These are phyloP conservation scores for Cephalotrichum gorgonifer DNA, from an alignment of 2,329 filamentous ascomycete species.

Conservation along the genomic window DNA sequence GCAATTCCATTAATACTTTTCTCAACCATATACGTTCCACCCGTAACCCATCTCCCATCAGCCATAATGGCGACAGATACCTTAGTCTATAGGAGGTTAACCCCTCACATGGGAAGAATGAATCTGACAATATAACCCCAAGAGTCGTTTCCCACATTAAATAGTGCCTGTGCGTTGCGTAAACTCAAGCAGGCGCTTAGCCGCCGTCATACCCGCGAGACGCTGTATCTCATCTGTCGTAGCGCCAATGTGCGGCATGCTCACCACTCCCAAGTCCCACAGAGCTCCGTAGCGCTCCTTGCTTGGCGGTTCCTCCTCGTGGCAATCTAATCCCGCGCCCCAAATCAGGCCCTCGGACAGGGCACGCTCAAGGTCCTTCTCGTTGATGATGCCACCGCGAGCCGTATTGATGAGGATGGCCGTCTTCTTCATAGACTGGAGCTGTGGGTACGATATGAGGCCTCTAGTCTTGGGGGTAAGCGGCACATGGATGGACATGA, in stretches of 20 bases:
- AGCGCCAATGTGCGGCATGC: conserved; percentile 4
- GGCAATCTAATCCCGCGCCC: conserved; percentile 72
- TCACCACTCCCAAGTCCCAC: background rate
- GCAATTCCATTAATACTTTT: no score
- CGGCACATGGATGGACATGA: background rate
- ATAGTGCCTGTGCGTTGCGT: no score
- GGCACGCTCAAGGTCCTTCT: conserved; percentile 59
- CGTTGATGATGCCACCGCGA: conserved; percentile 70
- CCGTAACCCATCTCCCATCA: no score
- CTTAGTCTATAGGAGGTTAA: no score
- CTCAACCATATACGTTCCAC: no score
- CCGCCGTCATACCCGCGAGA: no score
- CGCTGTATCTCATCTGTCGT: conserved; percentile 3
- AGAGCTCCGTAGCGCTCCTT: conserved; percentile 11
- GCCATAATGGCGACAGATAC: no score
- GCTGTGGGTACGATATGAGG: background rate
- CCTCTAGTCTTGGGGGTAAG: background rate
- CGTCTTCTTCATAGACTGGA: conserved; percentile 57
- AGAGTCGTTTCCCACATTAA: no score
- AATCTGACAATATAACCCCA: no score
- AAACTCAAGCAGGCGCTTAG: no score
- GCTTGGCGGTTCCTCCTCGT: conserved; percentile 60
- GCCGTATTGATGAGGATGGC: conserved; percentile 71
- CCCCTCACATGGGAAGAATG: no score
- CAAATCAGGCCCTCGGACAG: conserved; percentile 61